Conservation (phyloP, 352 stramenopile genomes). For the Pythium inflatum region DNA sequence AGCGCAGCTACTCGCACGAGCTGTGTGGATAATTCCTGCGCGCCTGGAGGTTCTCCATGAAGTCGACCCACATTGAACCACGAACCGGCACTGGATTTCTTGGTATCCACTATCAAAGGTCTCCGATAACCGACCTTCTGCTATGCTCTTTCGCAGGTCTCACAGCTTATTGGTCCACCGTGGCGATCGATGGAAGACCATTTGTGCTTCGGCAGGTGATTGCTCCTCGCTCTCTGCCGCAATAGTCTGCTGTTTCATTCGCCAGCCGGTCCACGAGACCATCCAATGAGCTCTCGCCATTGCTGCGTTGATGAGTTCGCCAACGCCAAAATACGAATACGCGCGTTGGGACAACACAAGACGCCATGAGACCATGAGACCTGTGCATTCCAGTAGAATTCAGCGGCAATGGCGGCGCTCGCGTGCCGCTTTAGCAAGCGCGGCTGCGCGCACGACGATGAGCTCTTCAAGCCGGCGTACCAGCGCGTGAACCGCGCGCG, state of each 20-base stretch:
- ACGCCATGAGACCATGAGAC: background rate
- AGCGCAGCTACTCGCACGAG: too few species aligned
- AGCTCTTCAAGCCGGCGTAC: slow-evolving; percentile 27
- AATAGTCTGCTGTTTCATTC: background rate
- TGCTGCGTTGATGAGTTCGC: background rate
- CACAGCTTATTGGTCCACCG: background rate
- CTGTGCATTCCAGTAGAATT: too few species aligned
- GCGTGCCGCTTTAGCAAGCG: slow-evolving; percentile 16
- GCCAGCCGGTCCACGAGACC: background rate
- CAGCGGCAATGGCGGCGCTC: background rate
- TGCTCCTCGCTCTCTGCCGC: too few species aligned
- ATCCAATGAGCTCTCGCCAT: background rate
- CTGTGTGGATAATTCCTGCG: too few species aligned
- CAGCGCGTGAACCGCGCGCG: slow-evolving; percentile 29
- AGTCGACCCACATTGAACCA: background rate
- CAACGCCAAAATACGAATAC: background rate
- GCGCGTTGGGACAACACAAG: background rate
- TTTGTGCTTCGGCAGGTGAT: too few species aligned
- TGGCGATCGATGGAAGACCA: slow-evolving; percentile 2
- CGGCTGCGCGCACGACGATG: slow-evolving; percentile 22
- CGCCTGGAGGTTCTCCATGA: too few species aligned
- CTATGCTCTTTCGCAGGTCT: background rate
- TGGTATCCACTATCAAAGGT: background rate
- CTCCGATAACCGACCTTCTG: background rate
- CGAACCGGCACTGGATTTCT: background rate